Evolutionary conservation across 2,329 filamentous ascomycete species (phyloP).

Genomic region (Sclerotiophoma versabilis): DNA sequence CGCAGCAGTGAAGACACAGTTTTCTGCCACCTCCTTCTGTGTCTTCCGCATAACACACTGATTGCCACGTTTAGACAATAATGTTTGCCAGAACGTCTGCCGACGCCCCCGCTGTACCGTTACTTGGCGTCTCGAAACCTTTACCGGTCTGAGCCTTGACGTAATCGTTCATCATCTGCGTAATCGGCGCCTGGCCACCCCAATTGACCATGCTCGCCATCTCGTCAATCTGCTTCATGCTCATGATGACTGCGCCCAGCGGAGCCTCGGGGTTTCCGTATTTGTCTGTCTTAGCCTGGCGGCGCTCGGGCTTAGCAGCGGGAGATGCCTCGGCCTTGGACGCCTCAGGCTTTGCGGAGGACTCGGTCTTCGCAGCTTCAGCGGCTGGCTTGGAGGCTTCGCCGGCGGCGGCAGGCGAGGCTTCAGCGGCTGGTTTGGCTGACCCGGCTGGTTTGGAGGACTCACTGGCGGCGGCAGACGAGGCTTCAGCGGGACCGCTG

Average conservation of each 20-base stretch:
- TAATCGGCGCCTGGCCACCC: constrained; percentile 42
- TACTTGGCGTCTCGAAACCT: constrained; percentile 12
- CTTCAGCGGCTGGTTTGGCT: constrained; percentile 12
- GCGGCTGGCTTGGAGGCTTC: background rate
- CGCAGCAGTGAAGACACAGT: constrained; percentile 11
- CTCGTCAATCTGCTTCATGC: constrained; percentile 44
- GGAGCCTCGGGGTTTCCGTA: constrained; percentile 29
- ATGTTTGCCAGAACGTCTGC: constrained; percentile 1
- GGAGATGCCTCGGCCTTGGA: constrained; percentile 14
- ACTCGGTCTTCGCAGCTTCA: constrained; percentile 10
- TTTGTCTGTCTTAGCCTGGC: constrained; percentile 30
- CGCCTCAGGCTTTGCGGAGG: constrained; percentile 14
- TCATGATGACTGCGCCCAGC: constrained; percentile 40
- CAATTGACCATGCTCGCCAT: constrained; percentile 39
- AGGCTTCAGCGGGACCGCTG: constrained; percentile 11
- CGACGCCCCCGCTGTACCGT: constrained; percentile 5
- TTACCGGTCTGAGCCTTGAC: constrained; percentile 37
- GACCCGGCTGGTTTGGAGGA: background rate
- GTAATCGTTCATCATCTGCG: constrained; percentile 46
- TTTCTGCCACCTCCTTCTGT: background rate
- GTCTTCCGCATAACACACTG: background rate
- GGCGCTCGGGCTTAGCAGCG: constrained; percentile 27
- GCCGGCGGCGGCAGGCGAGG: constrained; percentile 2
- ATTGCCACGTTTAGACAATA: background rate
- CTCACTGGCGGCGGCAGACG: background rate